Percentiles rank a stretch among this genome's conserved stretches.
Conservation (phyloP, 192 early-diverging fungal species). For the Mycoemilia scoparia region DNA sequence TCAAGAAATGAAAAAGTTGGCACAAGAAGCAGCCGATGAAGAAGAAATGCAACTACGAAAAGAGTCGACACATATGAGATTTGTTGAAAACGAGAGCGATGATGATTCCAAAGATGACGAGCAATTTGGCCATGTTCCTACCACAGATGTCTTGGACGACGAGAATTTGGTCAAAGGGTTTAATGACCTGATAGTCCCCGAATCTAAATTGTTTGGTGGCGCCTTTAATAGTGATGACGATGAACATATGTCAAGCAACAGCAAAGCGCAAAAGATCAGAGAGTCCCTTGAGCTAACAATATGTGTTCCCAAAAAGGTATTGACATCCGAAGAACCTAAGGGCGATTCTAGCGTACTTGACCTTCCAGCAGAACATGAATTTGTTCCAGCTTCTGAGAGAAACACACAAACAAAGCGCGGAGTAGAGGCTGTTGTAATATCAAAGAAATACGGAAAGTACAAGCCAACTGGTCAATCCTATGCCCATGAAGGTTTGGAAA, state of each 20-base stretch:
- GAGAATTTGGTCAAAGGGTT: no score
- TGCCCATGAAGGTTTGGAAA: background rate
- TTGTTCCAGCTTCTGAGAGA: background rate
- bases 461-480: background rate
- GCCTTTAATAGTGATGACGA: background rate
- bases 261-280: constrained; percentile 13
- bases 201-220: constrained; percentile 14
- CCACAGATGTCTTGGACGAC: constrained; percentile 1
- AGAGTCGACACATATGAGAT: constrained; percentile 16
- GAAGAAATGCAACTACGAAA: background rate
- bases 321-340: background rate
- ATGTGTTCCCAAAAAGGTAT: constrained; percentile 5
- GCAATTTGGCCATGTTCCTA: constrained; percentile 5
- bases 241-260: background rate
- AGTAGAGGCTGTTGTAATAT: constrained; percentile 10
- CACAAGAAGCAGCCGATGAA: background rate
- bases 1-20: background rate
- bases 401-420: background rate
- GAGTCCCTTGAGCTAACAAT: constrained; percentile 9
- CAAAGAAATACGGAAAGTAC: constrained; percentile 9
- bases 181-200: constrained; percentile 1
- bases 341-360: background rate
- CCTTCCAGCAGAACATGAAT: background rate
- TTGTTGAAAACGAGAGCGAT: constrained; percentile 3
- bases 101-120: background rate